Percentiles rank a stretch among this genome's conserved stretches.
phyloP scores from a whole-genome alignment of 2,329 filamentous ascomycete species.

The Tolypocladium paradoxum region DNA sequence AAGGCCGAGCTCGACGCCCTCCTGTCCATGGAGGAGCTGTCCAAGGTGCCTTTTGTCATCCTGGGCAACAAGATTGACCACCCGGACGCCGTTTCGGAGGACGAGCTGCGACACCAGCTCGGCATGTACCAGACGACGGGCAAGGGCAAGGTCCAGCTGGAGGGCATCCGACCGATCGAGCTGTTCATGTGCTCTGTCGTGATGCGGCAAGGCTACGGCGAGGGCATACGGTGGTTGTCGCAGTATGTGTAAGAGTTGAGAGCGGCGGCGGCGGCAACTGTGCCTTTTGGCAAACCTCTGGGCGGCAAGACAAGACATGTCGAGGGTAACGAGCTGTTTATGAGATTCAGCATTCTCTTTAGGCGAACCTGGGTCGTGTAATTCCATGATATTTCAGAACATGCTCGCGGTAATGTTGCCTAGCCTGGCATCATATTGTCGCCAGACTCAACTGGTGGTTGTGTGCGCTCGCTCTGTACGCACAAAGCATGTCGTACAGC shows the following conservation, averaged over 20 bases:
- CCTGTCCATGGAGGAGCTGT: slow-evolving; percentile 90
- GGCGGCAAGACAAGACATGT: slow-evolving; percentile 2
- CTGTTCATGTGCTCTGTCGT: slow-evolving; percentile 99
- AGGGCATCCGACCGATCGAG: slow-evolving; percentile 91
- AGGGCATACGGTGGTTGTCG: slow-evolving; percentile 83
- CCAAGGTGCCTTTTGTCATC: slow-evolving; percentile 91
- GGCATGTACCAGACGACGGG: slow-evolving; percentile 94
- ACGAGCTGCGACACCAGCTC: slow-evolving; percentile 83
- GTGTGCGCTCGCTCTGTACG: background rate
- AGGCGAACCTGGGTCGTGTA: slow-evolving; percentile 23
- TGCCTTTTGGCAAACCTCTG: background rate
- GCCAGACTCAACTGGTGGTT: background rate
- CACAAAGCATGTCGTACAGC: background rate
- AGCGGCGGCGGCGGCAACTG: slow-evolving; percentile 12
- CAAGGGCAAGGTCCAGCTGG: slow-evolving; percentile 86
- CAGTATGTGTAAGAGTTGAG: slow-evolving; percentile 67
- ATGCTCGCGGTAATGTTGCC: background rate
- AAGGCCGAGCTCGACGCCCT: slow-evolving; percentile 96
- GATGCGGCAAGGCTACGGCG: slow-evolving; percentile 92
- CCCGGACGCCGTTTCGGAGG: slow-evolving; percentile 88
- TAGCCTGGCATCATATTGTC: background rate
- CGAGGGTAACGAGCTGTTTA: slow-evolving; percentile 6
- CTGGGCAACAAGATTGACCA: slow-evolving; percentile 99
- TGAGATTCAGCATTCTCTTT: slow-evolving; percentile 24
- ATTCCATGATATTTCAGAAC: slow-evolving; percentile 11